phyloP scores from a whole-genome alignment of 257 asterid genomes.

The Cordia subcordata region DNA sequence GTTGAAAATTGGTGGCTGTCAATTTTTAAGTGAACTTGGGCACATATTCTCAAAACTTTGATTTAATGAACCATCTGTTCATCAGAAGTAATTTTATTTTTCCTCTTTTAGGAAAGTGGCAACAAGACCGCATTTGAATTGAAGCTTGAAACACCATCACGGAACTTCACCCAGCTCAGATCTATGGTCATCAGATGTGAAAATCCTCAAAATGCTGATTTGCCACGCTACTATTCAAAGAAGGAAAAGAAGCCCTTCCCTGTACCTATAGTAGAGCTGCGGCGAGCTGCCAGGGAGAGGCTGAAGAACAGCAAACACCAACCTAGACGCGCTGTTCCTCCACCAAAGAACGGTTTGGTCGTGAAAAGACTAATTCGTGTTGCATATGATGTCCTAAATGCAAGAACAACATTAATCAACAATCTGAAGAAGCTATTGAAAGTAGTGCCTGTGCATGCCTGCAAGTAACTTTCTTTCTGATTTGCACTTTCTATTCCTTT shows the following conservation, averaged over 20 bases:
- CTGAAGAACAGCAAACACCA: conserved; percentile 53
- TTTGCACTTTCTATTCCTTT: conserved; percentile 5
- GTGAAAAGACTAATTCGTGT: conserved; percentile 62
- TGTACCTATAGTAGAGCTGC: conserved; percentile 75
- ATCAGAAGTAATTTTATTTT: background rate
- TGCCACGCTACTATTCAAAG: conserved; percentile 79
- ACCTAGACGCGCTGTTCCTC: conserved; percentile 58
- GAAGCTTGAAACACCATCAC: conserved; percentile 25
- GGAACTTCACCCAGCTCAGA: conserved; percentile 24
- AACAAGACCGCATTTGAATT: conserved; percentile 23
- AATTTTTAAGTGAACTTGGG: background rate
- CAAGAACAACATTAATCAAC: conserved; percentile 67
- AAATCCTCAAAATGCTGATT: conserved; percentile 84
- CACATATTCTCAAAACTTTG: background rate
- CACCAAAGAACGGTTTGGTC: conserved; percentile 84
- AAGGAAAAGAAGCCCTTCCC: conserved; percentile 95
- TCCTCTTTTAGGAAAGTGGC: conserved; percentile 44
- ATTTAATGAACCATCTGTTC: background rate
- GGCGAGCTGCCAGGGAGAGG: conserved; percentile 89
- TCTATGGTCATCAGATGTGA: conserved; percentile 39
- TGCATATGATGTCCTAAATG: conserved; percentile 70
- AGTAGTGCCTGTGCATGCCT: conserved; percentile 73
- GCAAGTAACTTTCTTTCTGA: conserved; percentile 64
- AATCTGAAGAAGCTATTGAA: conserved; percentile 85
- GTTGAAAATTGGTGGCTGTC: no score